Base-by-base conservation (phyloP, 805 yeast genomes). In the Yamadazyma sp. region DNA sequence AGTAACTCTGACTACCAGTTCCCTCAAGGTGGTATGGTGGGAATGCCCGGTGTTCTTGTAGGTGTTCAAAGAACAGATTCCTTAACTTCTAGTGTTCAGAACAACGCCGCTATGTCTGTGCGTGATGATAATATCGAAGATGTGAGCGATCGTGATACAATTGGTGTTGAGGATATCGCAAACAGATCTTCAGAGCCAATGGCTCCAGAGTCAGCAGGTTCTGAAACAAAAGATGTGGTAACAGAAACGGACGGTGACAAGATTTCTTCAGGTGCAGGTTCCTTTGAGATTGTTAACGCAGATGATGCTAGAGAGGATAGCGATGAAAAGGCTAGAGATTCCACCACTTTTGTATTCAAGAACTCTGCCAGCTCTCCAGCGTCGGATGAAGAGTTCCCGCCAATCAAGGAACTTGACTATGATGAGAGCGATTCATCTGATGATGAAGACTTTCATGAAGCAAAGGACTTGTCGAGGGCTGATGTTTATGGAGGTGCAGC, bases 71-170 rank as follows among this genome's bases (percentile, higher is more conserved):
- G 93, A 50, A 85, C 95, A 2, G 84, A 82, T 41, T 85, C 95
- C 0, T 77, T 84, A 26, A 85, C 96, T 0, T 88, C 96, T 0
- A 85, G 95, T 29, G 95, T 89, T 22, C 91, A 84, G 51, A 90
- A 90, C 62, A 89, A 91, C 57, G 88, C 97, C 2, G 90, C 97
- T 0, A 77, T 80, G 60, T 85, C 95, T 15, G 95, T 88, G 6
- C 79, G 96, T 43, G 95, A 85, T 45, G 96, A 69, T 44, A 69
- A 68, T 39, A 62, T 68, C 28, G 74, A 66, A 14, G 68, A 62
- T 18, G 55, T 64, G 5, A 67, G 73, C 40, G 73, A 68, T 36
- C 62, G 69, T 31, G 74, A 64, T 10, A 64, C 71, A 3, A 47
- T 67, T 45, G 71, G 52, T 15, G 48, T 51, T 28, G 54, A 46